Conservation (phyloP, 768 basidiomycete genomes). For the Tulasnella sp. region DNA sequence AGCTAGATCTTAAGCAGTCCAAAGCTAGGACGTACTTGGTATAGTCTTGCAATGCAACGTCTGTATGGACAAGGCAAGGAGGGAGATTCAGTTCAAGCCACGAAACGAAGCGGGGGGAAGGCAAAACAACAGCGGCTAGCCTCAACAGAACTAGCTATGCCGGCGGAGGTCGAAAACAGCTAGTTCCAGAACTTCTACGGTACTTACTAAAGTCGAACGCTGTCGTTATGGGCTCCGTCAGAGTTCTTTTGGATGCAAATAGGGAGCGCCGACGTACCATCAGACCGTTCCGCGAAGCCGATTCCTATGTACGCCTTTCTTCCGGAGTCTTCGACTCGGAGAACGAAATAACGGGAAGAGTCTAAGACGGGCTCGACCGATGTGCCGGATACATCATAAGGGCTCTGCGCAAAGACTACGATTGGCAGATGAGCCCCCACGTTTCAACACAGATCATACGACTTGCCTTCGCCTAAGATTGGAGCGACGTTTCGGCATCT, state of each 20-base stretch:
- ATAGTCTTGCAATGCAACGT: slow-evolving; percentile 80
- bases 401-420: slow-evolving; percentile 80
- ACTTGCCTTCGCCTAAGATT: slow-evolving; percentile 58
- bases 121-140: not conserved
- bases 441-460: slow-evolving; percentile 11
- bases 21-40: slow-evolving; percentile 46
- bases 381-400: slow-evolving; percentile 69
- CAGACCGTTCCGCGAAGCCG: slow-evolving; percentile 81
- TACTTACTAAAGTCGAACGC: slow-evolving; percentile 78
- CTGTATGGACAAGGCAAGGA: slow-evolving; percentile 34
- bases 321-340: slow-evolving; percentile 81
- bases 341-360: slow-evolving; percentile 90
- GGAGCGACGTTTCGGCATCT: not conserved
- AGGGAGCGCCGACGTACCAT: slow-evolving; percentile 37
- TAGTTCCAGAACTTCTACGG: not conserved
- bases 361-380: slow-evolving; percentile 94
- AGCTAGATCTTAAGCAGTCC: not conserved
- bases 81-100: not conserved
- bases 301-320: slow-evolving; percentile 89
- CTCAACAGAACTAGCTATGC: not conserved
- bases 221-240: not conserved
- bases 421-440: not conserved
- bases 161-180: not conserved
- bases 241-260: not conserved
- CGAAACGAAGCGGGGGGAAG: not conserved